Base-by-base conservation (phyloP, 179 eudicot species). In the Vitellaria paradoxa region DNA sequence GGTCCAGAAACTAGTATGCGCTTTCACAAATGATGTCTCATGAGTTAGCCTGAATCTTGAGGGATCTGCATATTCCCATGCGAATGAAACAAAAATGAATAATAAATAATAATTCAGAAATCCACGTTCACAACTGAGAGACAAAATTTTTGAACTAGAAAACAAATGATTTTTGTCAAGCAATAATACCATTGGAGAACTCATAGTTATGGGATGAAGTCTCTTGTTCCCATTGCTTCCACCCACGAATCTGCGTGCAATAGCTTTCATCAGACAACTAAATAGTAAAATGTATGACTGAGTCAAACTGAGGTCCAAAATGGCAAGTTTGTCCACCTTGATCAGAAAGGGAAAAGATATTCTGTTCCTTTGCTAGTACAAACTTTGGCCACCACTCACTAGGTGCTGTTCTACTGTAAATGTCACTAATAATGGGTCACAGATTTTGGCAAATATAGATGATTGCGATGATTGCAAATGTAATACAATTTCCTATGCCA, bases 151-250 rank as follows among this genome's bases (percentile, higher is more conserved):
- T 7, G 20, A 76, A 18, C 47, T 12, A 62, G 2, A 63, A 55
- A 40, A 40, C 7, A 65, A 12, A 63, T 42, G 23, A 70, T 71
- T 53, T 30, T 6, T 7, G 9, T 53, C 5, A 30, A 13, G 14
- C 3, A 17, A 12, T 26, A 6, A 81, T 76, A 77, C 91, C 88
- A 81, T 78, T 79, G 15, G 88, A 72, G 71, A 84, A 86, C 76
- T 86, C 89, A 72, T 89, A 87, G 61, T 72, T 59, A 52, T 77
- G 79, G 68, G 86, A 69, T 52, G 82, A 61, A 64, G 86, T 88
- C 79, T 92, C 97, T 75, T 53, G 77, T 70, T 96, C 99, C 97
- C 99, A 96, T 0, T 82, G 83, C 85, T 96, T 96, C 98, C 98
- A 96, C 42, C 93, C 79, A 61, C 99, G 97, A 65, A 86, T 96